Percentiles rank a stretch among this genome's conserved stretches.
Evolutionary conservation across 768 basidiomycete species (phyloP).

Genomic region (Serendipita sp.): DNA sequence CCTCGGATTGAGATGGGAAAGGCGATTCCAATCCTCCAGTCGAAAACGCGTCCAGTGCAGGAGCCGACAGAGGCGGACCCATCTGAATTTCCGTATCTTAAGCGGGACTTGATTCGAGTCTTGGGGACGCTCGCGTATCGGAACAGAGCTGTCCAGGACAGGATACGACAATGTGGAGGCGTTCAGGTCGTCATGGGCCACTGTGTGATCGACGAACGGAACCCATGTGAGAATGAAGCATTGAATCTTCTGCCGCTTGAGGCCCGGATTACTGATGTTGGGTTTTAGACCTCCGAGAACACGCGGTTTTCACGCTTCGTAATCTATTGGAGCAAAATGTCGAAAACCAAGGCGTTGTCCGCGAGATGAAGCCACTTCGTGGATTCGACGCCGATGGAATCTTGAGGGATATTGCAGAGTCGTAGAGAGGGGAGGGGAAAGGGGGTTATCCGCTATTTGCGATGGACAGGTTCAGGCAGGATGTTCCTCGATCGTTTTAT

Average conservation of each 20-base stretch:
- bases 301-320: conserved; percentile 71
- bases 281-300: conserved; percentile 69
- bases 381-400: conserved; percentile 3
- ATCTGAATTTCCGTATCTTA: conserved; percentile 66
- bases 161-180: conserved; percentile 51
- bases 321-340: conserved; percentile 61
- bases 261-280: neutral
- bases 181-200: conserved; percentile 72
- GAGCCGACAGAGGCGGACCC: conserved; percentile 19
- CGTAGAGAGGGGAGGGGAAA: no score
- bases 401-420: neutral
- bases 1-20: conserved; percentile 74
- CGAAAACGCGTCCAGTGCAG: neutral
- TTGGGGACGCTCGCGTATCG: conserved; percentile 63
- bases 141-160: conserved; percentile 53
- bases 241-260: no score
- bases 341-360: conserved; percentile 68
- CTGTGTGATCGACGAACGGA: conserved; percentile 79
- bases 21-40: conserved; percentile 24
- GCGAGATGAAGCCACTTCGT: conserved; percentile 41
- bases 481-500: neutral
- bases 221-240: conserved; percentile 48
- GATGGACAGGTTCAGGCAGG: no score
- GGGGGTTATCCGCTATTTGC: no score
- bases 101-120: conserved; percentile 77